Base-by-base conservation (phyloP, 306 rosid genomes). In the Rosa persica region DNA sequence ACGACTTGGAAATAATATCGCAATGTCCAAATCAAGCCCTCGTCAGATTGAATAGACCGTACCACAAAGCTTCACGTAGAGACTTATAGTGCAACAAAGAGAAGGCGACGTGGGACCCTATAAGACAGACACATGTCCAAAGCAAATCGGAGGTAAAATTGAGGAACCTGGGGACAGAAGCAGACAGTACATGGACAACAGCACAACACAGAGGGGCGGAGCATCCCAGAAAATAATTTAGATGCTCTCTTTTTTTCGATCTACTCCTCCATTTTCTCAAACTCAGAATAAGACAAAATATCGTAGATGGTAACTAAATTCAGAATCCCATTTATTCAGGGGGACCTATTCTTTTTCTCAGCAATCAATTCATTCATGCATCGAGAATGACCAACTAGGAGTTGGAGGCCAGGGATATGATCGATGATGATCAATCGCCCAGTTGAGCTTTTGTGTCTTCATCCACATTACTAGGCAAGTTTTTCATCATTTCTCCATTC, bases 151-250 rank as follows among this genome's bases (percentile, higher is more conserved):
- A 20, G 79, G 61, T 54, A 78, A 74, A 13, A 44, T 36, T 19
- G 79, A 49, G 74, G 60, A 46, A 55, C 19, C 36, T 1, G 34
- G 76, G 70, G 54, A 57, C 72, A 55, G 5, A 19, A 13, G 7
- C 20, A 9, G 78, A 58, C 49, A 2, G 6, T 42, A 7, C 17
- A 60, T 60, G 38, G 16, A 60, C 17, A 25, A 25, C 39, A 46
- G 9, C 8, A 4, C 8, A 11, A 43, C 2, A 43, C 11, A 8
- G 30, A 72, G 64, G 44, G 76, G 47, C 62, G 58, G 76, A 72
- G 68, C 81, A 67, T 66, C 72, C 67, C 57, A 65, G 57, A 69
- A 79, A 79, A 16, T 16, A 25, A 12, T 57, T 23, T 60, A 60
- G 60, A 80, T 40, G 70, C 49, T 60, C 11, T 67, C 30, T 19